Base-by-base conservation (phyloP, 1,139 yeast genomes). In the Geotrichum histeridarum region DNA sequence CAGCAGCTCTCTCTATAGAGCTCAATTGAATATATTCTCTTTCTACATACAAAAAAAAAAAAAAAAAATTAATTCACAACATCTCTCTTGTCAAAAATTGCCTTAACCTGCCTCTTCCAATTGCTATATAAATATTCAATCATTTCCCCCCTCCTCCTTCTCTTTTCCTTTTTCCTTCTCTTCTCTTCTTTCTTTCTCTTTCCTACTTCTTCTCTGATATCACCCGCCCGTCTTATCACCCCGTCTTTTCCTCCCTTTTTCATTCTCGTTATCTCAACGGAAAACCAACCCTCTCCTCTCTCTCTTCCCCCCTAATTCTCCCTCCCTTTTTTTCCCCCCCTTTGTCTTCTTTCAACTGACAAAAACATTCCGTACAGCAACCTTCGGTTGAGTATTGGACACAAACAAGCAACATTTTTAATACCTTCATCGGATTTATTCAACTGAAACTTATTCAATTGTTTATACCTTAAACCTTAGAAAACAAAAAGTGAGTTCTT, bases 311-410 rank as follows among this genome's bases (percentile, higher is more conserved):
- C n/a, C n/a, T n/a, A n/a, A n/a, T n/a, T 46, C 49, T 11, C 33
- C 12, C 35, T 31, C 33, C 47, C 18, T 12, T 31, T 30, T 33
- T 8, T 41, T 1, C 46, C 17, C 35, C 31, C 35, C 35, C 41
- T 33, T 37, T 14, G n/a, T 37, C 15, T 37, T 22, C 5, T 22
- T 22, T 22, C 27, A 22, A 22, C 4, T 3, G 15, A 37, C n/a
- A 30, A 15, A 9, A 8, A 32, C 2, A n/a, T 14, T 32, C 37
- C 39, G n/a, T 12, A 9, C 15, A 9, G 15, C 44, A 47, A 31
- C 44, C 44, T 27, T 22, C 22, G 43, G 50, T 47, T 47, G 44
- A 37, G 14, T 17, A 12, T 33, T 33, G 36, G 11, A 37, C 15
- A n/a, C 4, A 17, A 37, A 17, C 12, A n/a, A 22, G 3, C 27